Base-by-base conservation (phyloP, 305 asterid genomes). In the Ruellia speciosa region DNA sequence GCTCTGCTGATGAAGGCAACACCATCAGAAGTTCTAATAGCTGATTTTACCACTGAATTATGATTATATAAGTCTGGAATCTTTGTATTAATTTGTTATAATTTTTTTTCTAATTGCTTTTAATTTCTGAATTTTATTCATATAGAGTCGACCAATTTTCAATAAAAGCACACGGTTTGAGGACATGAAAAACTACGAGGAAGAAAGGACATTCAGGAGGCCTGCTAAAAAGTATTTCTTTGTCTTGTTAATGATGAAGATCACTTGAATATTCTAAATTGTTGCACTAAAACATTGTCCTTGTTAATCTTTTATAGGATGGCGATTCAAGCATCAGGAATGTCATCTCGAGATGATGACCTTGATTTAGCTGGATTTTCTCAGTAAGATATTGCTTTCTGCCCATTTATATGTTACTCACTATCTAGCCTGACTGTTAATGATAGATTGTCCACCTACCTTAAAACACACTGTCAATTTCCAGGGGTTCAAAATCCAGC, bases 61-160 rank as follows among this genome's bases (percentile, higher is more conserved):
- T n/a, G n/a, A n/a, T n/a, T n/a, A n/a, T n/a, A n/a, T n/a, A n/a
- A n/a, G n/a, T 8, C 45, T 39, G 4, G 13, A 39, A 3, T 39
- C 3, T 39, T 39, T 2, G 3, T 43, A 11, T 43, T 14, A 6
- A 47, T 47, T 47, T 47, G 6, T 14, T 47, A 47, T 9, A n/a
- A 14, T n/a, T 47, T 19, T 0, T 47, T 47, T 4, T 24, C 19
- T 47, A 47, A 47, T 47, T 9, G 19, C 52, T 16, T 16, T 14
- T 13, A 4, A n/a, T 14, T n/a, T 47, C 19, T 14, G 18, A 6
- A 47, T 14, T 4, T 57, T 62, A 35, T 71, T 67, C 57, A 51
- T 75, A 57, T 82, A 90, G 98, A 90, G 98, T 66, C 96, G 98
- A 20, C 98, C 96, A 13, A 87, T 90, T 52, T 90, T 90, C 74